phyloP scores from a whole-genome alignment of 148 eudicot genomes.

The Diospyros kaki region DNA sequence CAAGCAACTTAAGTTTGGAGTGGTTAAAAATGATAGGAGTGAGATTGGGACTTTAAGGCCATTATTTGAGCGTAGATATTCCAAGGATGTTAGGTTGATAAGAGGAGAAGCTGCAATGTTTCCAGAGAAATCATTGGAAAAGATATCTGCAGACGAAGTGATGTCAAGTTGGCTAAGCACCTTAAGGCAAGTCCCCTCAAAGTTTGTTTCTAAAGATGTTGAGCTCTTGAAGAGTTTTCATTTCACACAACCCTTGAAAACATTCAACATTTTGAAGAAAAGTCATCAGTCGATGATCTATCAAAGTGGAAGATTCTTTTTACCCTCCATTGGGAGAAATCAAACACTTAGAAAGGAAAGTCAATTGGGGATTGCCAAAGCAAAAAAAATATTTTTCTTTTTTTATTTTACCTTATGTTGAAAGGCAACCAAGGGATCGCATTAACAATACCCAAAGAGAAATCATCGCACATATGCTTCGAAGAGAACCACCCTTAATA shows the following conservation, averaged over 20 bases:
- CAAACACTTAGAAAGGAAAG: too few species aligned
- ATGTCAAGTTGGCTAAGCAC: conserved; percentile 7
- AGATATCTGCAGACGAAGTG: not conserved
- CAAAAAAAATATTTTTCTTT: too few species aligned
- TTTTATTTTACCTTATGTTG: not conserved
- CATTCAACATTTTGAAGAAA: too few species aligned
- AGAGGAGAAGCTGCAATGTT: conserved; percentile 7
- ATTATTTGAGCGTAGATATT: conserved; percentile 1
- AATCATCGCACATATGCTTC: not conserved
- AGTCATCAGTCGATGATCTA: too few species aligned
- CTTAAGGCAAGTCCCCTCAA: not conserved
- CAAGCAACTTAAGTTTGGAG: conserved; percentile 1
- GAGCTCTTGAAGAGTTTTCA: conserved; percentile 2
- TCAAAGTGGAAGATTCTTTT: too few species aligned
- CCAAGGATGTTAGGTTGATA: not conserved
- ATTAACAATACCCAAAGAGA: not conserved
- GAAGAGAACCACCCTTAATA: not conserved
- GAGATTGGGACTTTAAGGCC: not conserved
- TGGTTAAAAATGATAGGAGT: conserved; percentile 1
- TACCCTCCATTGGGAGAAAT: too few species aligned
- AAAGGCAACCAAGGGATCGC: not conserved
- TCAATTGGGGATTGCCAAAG: too few species aligned
- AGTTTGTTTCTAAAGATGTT: not conserved
- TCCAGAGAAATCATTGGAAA: not conserved
- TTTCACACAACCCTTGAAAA: conserved; percentile 3